Evolutionary conservation across 176 grass and related monocot genomes (phyloP), one percentile per base, ranked within the genome.

Genomic region (Dendrocalamus sinicus): DNA sequence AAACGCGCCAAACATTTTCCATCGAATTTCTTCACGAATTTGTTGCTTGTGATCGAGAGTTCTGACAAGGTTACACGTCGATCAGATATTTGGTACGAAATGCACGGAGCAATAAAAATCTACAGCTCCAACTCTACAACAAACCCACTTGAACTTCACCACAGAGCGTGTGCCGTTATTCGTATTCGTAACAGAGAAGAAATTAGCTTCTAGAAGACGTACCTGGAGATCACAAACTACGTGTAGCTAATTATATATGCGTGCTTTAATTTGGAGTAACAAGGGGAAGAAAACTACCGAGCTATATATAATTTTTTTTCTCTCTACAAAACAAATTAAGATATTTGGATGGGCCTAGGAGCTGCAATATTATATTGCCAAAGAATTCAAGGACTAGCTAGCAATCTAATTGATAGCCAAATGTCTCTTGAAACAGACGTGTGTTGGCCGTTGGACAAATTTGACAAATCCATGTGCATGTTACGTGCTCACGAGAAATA

Each of bases 121-220:
- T 65, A 30, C 61, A 44, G 63, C 60, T 51, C 83, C 83, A 85
- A 44, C 37, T n/a, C 63, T 35, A 60, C 73, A 85, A 67, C 61
- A 12, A 85, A 76, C 20, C 16, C 52, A 54, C 52, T 54, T 54
- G 16, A 63, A 66, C 71, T 53, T 66, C 14, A 19, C 8, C 1
- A 3, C 2, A 10, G 50, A 61, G 15, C 55, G 55, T n/a, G 55
- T 59, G 55, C 20, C 20, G 4, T n/a, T n/a, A 10, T n/a, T n/a
- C 57, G 20, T 59, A n/a, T 59, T 59, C 57, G 20, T 59, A 59
- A 61, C 10, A n/a, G 24, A 61, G 19, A 24, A 61, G 59, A 6
- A 24, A 12, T 6, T 16, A 11, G 43, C 73, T 71, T 88, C 86
- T 83, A 77, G 86, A 88, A 83, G 79, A 20, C 41, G 41, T 70